Percentiles rank a stretch among this genome's conserved stretches.
phyloP scores from a whole-genome alignment of 306 rosid species.

The Ormosia emarginata region DNA sequence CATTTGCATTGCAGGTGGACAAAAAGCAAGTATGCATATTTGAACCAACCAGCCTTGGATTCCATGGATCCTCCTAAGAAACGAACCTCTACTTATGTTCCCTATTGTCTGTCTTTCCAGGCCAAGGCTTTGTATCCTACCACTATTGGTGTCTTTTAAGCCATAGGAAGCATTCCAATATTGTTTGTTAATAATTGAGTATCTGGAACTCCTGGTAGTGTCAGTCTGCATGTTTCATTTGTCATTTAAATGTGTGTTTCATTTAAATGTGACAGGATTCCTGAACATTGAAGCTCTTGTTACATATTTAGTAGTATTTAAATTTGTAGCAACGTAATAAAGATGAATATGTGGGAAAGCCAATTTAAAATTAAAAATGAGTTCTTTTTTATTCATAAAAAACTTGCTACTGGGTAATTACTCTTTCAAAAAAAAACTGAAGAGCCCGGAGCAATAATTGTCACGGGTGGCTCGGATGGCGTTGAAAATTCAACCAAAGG shows the following conservation, averaged over 20 bases:
- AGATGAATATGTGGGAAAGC: not conserved
- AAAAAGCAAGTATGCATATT: conserved; percentile 77
- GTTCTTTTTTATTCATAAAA: not conserved
- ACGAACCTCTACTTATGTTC: conserved; percentile 48
- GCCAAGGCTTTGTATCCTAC: conserved; percentile 55
- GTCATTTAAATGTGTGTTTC: conserved; percentile 19
- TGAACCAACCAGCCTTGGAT: conserved; percentile 72
- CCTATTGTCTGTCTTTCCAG: conserved; percentile 40
- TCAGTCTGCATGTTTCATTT: conserved; percentile 1
- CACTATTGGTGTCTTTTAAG: conserved; percentile 71
- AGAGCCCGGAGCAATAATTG: no score
- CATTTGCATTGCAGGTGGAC: conserved; percentile 84
- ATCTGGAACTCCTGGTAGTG: not conserved
- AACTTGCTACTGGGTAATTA: not conserved
- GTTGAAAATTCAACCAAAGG: no score
- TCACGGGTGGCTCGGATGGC: no score
- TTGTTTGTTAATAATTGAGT: not conserved
- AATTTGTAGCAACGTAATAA: not conserved
- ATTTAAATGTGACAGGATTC: not conserved
- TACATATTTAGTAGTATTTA: not conserved
- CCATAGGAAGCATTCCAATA: conserved; percentile 11
- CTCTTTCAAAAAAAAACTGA: no score
- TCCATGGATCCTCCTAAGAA: conserved; percentile 53
- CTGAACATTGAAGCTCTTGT: not conserved
- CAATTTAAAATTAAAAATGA: not conserved